Conservation (phyloP, 257 asterid genomes). For the Ballota nigra region DNA sequence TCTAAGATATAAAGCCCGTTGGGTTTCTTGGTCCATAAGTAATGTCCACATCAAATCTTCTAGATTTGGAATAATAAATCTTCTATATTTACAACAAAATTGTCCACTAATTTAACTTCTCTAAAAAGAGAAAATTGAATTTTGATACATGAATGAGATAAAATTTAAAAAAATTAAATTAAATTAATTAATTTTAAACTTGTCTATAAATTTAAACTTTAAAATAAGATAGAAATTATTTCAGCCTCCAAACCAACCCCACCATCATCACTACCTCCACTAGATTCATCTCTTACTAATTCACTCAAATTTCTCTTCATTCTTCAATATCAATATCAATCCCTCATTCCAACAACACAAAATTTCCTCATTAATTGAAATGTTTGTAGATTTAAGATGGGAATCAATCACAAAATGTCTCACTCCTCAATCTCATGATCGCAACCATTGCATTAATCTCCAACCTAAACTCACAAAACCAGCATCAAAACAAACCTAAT, state of each 20-base stretch:
- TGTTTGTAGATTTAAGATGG: constrained; percentile 69
- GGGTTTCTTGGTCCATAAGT: too few species aligned
- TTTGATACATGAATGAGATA: too few species aligned
- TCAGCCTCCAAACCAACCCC: neutral
- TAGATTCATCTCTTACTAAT: neutral
- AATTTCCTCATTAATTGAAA: neutral
- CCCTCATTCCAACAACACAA: neutral
- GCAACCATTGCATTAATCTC: constrained; percentile 53
- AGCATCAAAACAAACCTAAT: constrained; percentile 20
- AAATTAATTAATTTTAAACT: too few species aligned
- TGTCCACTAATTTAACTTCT: too few species aligned
- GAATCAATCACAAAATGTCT: constrained; percentile 67
- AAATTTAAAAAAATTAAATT: too few species aligned
- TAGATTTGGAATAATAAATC: too few species aligned
- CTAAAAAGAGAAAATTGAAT: too few species aligned
- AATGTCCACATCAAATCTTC: too few species aligned
- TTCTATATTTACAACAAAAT: too few species aligned
- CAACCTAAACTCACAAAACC: constrained; percentile 16
- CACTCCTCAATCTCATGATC: constrained; percentile 60
- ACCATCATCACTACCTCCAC: neutral
- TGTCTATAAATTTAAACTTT: too few species aligned
- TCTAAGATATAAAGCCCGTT: too few species aligned
- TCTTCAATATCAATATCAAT: neutral
- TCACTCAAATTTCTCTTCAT: neutral
- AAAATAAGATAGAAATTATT: too few species aligned